A percentile compares a stretch with the other conserved stretches of the same genome.
Evolutionary conservation across 1,284 basidiomycete species (phyloP).

Genomic region (Nidula niveotomentosa): DNA sequence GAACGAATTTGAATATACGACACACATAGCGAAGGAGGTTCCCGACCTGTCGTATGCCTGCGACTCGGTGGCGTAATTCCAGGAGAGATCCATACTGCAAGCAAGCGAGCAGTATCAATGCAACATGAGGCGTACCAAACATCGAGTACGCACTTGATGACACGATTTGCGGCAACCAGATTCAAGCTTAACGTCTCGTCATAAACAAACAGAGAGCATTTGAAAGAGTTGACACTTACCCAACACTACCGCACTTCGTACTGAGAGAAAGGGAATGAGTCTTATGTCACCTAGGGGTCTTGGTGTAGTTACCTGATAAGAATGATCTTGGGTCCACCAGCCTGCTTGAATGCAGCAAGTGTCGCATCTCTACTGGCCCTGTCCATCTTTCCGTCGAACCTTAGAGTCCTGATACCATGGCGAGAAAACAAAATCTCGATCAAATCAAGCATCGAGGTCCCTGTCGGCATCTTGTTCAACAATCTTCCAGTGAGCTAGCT

Average conservation of each 20-base stretch:
- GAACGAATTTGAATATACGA: neutral
- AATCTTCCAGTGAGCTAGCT: neutral
- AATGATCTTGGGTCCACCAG: conserved; percentile 57
- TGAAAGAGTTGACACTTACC: conserved; percentile 25
- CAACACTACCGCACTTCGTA: conserved; percentile 68
- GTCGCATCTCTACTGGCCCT: conserved; percentile 46
- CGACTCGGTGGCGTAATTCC: conserved; percentile 67
- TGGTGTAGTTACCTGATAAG: conserved; percentile 48
- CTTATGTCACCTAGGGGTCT: neutral
- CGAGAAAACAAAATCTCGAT: conserved; percentile 56
- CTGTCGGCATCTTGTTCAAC: conserved; percentile 26
- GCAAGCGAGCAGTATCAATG: neutral
- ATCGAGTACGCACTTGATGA: conserved; percentile 51
- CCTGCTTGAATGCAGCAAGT: conserved; percentile 48
- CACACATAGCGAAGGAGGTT: neutral
- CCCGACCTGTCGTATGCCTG: conserved; percentile 64
- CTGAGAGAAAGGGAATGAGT: conserved; percentile 24
- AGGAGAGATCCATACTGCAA: conserved; percentile 65
- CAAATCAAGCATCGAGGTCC: conserved; percentile 72
- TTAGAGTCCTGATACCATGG: conserved; percentile 55
- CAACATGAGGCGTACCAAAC: neutral
- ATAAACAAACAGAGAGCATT: neutral
- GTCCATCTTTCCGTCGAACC: conserved; percentile 69
- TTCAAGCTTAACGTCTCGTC: conserved; percentile 37
- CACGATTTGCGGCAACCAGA: conserved; percentile 63